phyloP scores from a whole-genome alignment of 257 asterid genomes.

The Fraxinus excelsior region DNA sequence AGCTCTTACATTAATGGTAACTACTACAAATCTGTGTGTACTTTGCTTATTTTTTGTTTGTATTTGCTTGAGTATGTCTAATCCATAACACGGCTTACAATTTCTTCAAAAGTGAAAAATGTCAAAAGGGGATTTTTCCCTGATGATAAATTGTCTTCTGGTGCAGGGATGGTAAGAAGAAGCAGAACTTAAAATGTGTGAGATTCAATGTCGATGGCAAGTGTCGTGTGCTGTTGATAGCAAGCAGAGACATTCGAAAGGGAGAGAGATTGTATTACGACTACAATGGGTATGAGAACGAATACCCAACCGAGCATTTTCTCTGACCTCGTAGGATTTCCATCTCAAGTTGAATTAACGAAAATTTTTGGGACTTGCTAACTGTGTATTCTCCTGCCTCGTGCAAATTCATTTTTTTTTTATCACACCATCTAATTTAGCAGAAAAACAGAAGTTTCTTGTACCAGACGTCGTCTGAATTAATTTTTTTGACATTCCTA shows the following conservation, averaged over 20 bases:
- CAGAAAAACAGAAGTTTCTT: not conserved
- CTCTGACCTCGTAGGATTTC: conserved; percentile 37
- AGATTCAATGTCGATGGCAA: conserved; percentile 79
- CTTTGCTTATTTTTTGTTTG: too few species aligned
- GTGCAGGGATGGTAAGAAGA: conserved; percentile 87
- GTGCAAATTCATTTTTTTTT: not conserved
- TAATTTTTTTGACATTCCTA: not conserved
- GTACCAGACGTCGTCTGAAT: conserved; percentile 12
- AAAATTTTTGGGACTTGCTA: conserved; percentile 14
- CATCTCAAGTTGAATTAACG: not conserved
- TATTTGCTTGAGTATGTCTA: too few species aligned
- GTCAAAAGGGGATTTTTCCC: not conserved
- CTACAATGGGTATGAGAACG: conserved; percentile 86
- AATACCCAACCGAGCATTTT: conserved; percentile 92
- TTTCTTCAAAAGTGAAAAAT: not conserved
- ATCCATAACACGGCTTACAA: too few species aligned
- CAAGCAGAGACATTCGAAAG: conserved; percentile 73
- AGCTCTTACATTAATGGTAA: too few species aligned
- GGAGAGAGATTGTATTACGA: conserved; percentile 89
- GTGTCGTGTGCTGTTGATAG: conserved; percentile 70
- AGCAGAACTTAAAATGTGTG: conserved; percentile 81
- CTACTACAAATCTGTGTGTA: too few species aligned
- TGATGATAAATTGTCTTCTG: conserved; percentile 8
- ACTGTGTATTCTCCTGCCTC: conserved; percentile 13
- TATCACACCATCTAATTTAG: conserved; percentile 14